Base-by-base conservation (phyloP, 2,329 filamentous ascomycete species). In the Fusarium sp. region DNA sequence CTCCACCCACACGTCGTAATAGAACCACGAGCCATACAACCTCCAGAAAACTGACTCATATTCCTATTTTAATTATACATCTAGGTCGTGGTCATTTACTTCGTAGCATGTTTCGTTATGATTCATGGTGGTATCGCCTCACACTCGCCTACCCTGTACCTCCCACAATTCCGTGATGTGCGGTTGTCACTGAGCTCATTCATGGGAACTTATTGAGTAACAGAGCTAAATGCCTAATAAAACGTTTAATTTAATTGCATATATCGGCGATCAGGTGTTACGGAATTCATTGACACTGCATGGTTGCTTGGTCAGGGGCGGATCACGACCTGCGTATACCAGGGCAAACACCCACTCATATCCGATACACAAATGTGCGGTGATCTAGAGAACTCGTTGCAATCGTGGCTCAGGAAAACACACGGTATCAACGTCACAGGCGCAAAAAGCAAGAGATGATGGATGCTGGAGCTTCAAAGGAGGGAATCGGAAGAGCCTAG, bases 31-130 rank as follows among this genome's bases (percentile, higher is more conserved):
- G 16, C 23, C 23, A 50, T 10, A 16, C 4, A 27, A 30, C 11
- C 4, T 18, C 9, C 3, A n/a, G 25, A n/a, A 4, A 3, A 2
- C 13, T 30, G 0, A 30, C 9, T 4, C 1, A 2, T 14, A 20
- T 8, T 2, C 13, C 6, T 3, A 9, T 6, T 16, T 4, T 20
- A 20, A 4, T n/a, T 10, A 48, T 6, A 6, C 1, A 18, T 48
- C 23, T n/a, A 54, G 48, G 5, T 4, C 14, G 5, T 32, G 20
- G 13, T 13, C 11, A 9, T 32, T 13, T 13, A 20, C 10, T 54
- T n/a, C 1, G 18, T 4, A 13, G 32, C 5, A 32, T 14, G 48
- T n/a, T 54, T 32, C 10, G 10, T 2, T 8, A 32, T 25, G 18
- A 23, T n/a, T 32, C 48, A n/a, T 20, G 18, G 8, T 13, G 6